Evolutionary conservation across 2,329 filamentous ascomycete genomes (phyloP).

Genomic region (Fusarium multiceps): DNA sequence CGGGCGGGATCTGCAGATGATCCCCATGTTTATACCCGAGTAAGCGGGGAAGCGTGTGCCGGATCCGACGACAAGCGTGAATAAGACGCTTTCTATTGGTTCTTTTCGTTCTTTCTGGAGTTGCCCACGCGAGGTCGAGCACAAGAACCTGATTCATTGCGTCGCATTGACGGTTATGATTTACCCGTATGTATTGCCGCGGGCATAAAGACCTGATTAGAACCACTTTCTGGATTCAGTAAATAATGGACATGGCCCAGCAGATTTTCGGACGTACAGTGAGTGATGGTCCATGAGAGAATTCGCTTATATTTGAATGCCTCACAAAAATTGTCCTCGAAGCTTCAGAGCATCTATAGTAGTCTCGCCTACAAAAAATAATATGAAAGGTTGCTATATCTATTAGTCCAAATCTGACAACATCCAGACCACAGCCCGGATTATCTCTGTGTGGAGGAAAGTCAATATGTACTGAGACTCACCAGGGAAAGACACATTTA

Average conservation of each 20-base stretch:
- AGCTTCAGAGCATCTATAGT: too few species aligned
- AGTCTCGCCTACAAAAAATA: too few species aligned
- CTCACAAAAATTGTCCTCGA: too few species aligned
- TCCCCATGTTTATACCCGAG: conserved; percentile 8
- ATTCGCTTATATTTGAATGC: background rate
- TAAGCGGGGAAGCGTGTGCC: conserved; percentile 24
- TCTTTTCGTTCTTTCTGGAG: background rate
- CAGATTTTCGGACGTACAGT: background rate
- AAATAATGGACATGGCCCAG: background rate
- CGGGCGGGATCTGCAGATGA: conserved; percentile 6
- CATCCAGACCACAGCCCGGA: too few species aligned
- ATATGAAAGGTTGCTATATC: too few species aligned
- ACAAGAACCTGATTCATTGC: background rate
- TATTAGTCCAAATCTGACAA: too few species aligned
- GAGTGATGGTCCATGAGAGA: fast-evolving
- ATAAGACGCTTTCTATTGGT: conserved; percentile 8
- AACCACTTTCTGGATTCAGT: background rate
- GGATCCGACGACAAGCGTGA: conserved; percentile 10
- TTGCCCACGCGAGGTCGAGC: background rate
- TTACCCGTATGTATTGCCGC: background rate
- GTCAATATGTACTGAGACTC: too few species aligned
- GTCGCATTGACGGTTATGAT: background rate
- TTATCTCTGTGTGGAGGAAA: too few species aligned
- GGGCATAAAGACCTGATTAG: background rate
- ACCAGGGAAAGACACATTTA: background rate